Conservation (phyloP, 2,329 filamentous ascomycete species). For the Sclerotinia spermophila region DNA sequence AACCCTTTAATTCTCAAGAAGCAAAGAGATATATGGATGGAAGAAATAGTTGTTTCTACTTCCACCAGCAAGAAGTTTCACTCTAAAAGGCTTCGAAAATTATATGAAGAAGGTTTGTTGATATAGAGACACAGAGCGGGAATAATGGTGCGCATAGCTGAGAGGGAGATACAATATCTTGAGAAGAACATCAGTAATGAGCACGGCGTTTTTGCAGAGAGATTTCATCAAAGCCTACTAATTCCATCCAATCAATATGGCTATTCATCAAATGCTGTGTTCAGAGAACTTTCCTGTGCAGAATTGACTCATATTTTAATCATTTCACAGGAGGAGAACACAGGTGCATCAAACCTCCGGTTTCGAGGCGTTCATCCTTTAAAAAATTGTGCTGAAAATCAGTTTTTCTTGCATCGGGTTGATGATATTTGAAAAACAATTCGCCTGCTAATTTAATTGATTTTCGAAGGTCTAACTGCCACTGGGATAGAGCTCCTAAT, state of each 20-base stretch:
- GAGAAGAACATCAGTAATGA: no score
- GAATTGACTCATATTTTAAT: neutral
- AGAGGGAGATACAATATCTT: no score
- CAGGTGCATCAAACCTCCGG: neutral
- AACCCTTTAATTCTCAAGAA: no score
- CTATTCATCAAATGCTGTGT: neutral
- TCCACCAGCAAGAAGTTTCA: neutral
- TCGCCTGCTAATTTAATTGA: neutral
- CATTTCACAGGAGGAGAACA: neutral
- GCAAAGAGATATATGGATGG: neutral
- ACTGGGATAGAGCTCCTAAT: no score
- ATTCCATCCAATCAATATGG: neutral
- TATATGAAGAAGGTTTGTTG: no score
- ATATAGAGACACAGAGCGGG: no score
- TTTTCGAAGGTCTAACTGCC: no score
- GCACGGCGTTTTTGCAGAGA: no score
- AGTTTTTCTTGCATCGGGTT: no score
- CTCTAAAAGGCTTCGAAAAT: neutral
- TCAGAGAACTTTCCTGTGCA: neutral
- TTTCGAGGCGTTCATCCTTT: neutral
- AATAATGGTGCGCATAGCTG: no score
- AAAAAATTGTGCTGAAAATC: neutral
- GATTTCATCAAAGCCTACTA: neutral
- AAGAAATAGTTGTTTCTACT: rapidly evolving
- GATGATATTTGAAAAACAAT: neutral